Conservation (phyloP, 2,329 filamentous ascomycete species). For the Coniochaeta prunicola region DNA sequence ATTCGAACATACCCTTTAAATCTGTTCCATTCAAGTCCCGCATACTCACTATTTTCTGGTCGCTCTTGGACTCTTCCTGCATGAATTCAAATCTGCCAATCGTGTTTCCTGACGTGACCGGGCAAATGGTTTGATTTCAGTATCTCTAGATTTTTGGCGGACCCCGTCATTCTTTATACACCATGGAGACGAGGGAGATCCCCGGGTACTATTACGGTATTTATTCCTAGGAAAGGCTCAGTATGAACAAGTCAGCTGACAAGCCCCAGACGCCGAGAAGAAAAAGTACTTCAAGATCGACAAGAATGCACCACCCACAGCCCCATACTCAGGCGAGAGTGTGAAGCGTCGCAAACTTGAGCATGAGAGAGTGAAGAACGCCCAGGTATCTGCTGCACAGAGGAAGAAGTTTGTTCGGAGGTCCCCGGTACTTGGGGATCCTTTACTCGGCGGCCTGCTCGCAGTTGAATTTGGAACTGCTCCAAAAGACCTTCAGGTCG, state of each 20-base stretch:
- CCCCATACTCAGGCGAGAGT: constrained; percentile 10
- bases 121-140: background rate
- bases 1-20: background rate
- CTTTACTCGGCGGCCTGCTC: constrained; percentile 25
- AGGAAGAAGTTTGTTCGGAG: constrained; percentile 22
- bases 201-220: constrained; percentile 12
- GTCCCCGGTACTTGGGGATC: constrained; percentile 19
- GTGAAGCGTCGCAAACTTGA: constrained; percentile 10
- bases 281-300: constrained; percentile 62
- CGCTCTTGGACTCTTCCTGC: too few relatives aligned
- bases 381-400: constrained; percentile 8
- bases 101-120: background rate
- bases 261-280: constrained; percentile 41
- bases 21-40: too few relatives aligned
- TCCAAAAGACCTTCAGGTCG: constrained; percentile 20
- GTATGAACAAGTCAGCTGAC: background rate
- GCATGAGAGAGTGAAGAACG: background rate
- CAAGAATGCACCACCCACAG: constrained; percentile 31
- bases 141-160: background rate
- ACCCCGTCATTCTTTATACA: background rate
- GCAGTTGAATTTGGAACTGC: constrained; percentile 23
- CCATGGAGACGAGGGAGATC: constrained; percentile 6
- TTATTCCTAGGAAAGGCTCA: background rate
- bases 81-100: background rate
- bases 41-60: background rate